Conservation (phyloP, 2,329 filamentous ascomycete genomes). For the Trichoderma guizhouense region DNA sequence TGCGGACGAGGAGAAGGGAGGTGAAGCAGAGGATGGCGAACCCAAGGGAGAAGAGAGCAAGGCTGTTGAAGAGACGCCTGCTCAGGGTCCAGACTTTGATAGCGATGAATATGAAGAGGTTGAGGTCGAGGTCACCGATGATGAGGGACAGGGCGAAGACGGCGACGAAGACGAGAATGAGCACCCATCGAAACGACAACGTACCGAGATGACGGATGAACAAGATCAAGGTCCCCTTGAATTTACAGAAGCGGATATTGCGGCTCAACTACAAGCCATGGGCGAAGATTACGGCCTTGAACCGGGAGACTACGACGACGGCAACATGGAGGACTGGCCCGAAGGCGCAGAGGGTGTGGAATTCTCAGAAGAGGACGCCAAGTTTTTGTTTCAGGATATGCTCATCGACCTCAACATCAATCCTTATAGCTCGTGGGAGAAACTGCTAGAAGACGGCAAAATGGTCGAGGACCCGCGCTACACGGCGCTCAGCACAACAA, state of each 20-base stretch:
- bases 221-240: constrained; percentile 59
- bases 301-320: constrained; percentile 71
- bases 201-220: constrained; percentile 44
- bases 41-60: constrained; percentile 2
- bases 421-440: constrained; percentile 91
- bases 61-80: background rate
- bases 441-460: constrained; percentile 74
- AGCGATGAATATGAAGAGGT: constrained; percentile 76
- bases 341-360: constrained; percentile 69
- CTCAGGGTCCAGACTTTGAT: constrained; percentile 37
- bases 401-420: constrained; percentile 78
- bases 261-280: constrained; percentile 86
- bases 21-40: background rate
- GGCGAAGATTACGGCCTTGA: constrained; percentile 79
- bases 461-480: constrained; percentile 86
- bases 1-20: constrained; percentile 20
- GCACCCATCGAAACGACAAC: constrained; percentile 60
- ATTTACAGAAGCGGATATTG: constrained; percentile 92
- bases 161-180: constrained; percentile 32
- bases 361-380: constrained; percentile 72
- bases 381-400: constrained; percentile 77
- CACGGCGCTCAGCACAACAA: constrained; percentile 77
- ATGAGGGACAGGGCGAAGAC: constrained; percentile 40
- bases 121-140: constrained; percentile 54
- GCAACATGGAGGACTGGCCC: constrained; percentile 58